Conservation (phyloP, 208 protist species). For the Lotmaria passim region DNA sequence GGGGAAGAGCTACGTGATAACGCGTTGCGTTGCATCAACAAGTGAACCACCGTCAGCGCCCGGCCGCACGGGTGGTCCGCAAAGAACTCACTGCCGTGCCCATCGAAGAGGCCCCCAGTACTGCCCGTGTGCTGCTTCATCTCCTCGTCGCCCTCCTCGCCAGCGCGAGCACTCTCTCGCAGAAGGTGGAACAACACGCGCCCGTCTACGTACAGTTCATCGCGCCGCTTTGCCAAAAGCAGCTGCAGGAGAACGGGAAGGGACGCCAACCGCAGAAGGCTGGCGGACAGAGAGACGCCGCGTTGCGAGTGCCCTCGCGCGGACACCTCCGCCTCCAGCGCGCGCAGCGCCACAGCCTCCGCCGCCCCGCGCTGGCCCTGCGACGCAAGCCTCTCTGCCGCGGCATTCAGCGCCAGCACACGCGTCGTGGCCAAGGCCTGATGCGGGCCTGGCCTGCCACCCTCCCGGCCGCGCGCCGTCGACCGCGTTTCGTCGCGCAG, state of each 20-base stretch:
- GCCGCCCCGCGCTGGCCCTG: conserved; percentile 16
- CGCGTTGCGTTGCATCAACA: conserved; percentile 21
- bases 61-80: conserved; percentile 26
- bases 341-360: conserved; percentile 12
- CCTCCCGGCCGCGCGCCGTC: not conserved
- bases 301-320: not conserved
- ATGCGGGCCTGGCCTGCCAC: not conserved
- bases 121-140: not conserved
- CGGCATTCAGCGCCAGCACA: conserved; percentile 16
- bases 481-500: not conserved
- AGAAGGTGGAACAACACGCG: conserved; percentile 29
- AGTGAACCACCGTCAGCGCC: conserved; percentile 26
- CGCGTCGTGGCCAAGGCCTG: conserved; percentile 8
- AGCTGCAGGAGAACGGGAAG: conserved; percentile 9
- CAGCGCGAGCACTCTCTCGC: conserved; percentile 4
- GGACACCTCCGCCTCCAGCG: conserved; percentile 11
- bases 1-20: not conserved
- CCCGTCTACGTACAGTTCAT: conserved; percentile 20
- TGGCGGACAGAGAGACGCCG: conserved; percentile 19
- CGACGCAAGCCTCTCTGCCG: conserved; percentile 13
- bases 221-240: conserved; percentile 7
- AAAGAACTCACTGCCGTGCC: conserved; percentile 10
- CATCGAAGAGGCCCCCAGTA: not conserved
- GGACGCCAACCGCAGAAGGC: conserved; percentile 15
- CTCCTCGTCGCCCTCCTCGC: not conserved